Evolutionary conservation across 1,284 basidiomycete genomes (phyloP).

Genomic region (Cryptococcus deneoformans): DNA sequence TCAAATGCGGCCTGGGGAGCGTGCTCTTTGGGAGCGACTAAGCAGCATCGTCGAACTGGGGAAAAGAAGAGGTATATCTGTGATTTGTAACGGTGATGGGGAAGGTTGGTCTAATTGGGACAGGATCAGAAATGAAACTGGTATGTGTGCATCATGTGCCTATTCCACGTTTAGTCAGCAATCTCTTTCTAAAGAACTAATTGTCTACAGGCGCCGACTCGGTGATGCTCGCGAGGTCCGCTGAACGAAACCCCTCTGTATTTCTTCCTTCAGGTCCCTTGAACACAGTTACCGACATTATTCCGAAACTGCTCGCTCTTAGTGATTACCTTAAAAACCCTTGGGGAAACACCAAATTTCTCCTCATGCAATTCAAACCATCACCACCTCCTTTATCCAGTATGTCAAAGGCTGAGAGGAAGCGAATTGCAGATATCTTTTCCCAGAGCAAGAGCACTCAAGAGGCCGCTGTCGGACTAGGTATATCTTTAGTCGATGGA

Average conservation of each 20-base stretch:
- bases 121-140: constrained; percentile 69
- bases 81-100: constrained; percentile 95
- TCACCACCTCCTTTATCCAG: constrained; percentile 53
- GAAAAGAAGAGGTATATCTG: constrained; percentile 61
- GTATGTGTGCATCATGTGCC: constrained; percentile 46
- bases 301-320: constrained; percentile 72
- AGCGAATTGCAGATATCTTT: constrained; percentile 58
- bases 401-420: constrained; percentile 60
- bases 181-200: constrained; percentile 4
- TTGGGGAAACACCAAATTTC: constrained; percentile 89
- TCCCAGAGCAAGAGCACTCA: constrained; percentile 65
- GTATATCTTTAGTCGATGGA: constrained; percentile 17
- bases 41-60: constrained; percentile 73
- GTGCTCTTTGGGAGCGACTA: constrained; percentile 74
- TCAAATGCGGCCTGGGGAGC: constrained; percentile 83
- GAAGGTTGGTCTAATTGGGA: constrained; percentile 73
- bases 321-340: constrained; percentile 67
- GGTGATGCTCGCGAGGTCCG: constrained; percentile 93
- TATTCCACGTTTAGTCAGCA: not conserved
- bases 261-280: constrained; percentile 68
- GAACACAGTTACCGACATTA: constrained; percentile 67
- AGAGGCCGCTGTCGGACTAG: constrained; percentile 56
- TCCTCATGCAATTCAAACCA: constrained; percentile 71
- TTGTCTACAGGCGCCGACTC: constrained; percentile 68
- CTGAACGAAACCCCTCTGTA: constrained; percentile 87